phyloP scores from a whole-genome alignment of 2,329 filamentous ascomycete genomes.

The Stachybotrys chartarum region DNA sequence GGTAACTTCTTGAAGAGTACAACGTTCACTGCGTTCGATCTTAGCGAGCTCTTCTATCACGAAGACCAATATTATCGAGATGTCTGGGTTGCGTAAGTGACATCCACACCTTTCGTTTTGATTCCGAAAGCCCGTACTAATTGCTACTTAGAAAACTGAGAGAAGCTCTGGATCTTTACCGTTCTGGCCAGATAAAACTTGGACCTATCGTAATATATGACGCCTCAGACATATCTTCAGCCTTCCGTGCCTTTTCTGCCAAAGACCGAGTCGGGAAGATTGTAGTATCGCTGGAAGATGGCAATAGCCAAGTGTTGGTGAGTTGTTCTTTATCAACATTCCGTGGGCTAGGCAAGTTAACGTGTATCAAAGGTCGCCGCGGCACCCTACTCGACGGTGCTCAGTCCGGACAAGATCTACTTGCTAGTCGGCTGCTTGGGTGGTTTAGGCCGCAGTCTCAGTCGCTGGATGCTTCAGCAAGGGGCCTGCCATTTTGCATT shows the following conservation, averaged over 20 bases:
- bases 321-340: too few species aligned
- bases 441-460: constrained; percentile 15
- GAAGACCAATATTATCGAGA: neutral
- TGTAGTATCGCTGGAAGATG: neutral
- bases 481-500: constrained; percentile 22
- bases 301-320: neutral
- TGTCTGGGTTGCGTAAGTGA: neutral
- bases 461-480: constrained; percentile 13
- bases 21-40: constrained; percentile 17
- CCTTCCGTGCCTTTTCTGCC: neutral
- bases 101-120: too few species aligned
- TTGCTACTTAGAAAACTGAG: too few species aligned
- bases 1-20: constrained; percentile 23
- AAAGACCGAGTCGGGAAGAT: neutral
- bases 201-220: neutral
- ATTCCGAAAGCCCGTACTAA: too few species aligned
- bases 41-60: constrained; percentile 4
- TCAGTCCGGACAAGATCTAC: constrained; percentile 12
- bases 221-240: neutral
- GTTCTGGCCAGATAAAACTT: neutral
- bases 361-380: too few species aligned
- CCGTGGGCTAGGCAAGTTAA: too few species aligned
- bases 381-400: neutral
- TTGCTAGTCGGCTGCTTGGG: constrained; percentile 20
- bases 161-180: neutral